Conservation (phyloP, 805 yeast genomes). For the Ogataea paradorogensis region DNA sequence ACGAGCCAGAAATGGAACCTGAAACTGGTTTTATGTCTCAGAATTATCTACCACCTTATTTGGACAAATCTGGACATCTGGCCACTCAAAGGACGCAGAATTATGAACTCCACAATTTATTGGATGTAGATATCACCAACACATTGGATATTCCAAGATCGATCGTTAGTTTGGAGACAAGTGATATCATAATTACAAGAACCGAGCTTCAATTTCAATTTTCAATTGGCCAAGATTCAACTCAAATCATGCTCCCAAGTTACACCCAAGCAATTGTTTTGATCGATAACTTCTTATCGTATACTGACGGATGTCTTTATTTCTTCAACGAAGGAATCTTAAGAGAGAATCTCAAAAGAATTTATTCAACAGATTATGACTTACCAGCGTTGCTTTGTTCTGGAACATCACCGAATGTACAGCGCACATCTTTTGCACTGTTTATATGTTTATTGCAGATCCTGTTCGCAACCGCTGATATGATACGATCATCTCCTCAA, state of each 20-base stretch:
- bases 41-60: constrained; percentile 39
- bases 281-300: constrained; percentile 65
- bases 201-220: not conserved
- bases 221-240: constrained; percentile 18
- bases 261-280: constrained; percentile 63
- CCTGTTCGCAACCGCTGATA: constrained; percentile 70
- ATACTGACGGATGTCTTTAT: constrained; percentile 73
- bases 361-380: constrained; percentile 41
- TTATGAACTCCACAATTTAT: constrained; percentile 1
- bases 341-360: constrained; percentile 52
- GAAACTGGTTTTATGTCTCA: not conserved
- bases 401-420: constrained; percentile 28
- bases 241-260: constrained; percentile 61
- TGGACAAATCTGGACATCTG: constrained; percentile 52
- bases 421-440: constrained; percentile 58
- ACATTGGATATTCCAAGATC: not conserved
- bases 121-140: constrained; percentile 2
- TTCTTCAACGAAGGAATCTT: constrained; percentile 73
- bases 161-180: not conserved
- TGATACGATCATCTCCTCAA: constrained; percentile 44
- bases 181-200: not conserved
- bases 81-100: not conserved
- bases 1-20: constrained; percentile 24
- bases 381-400: constrained; percentile 7
- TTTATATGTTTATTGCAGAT: constrained; percentile 68